Conservation (phyloP, 2,329 filamentous ascomycete species). For the Grosmannia clavigera region DNA sequence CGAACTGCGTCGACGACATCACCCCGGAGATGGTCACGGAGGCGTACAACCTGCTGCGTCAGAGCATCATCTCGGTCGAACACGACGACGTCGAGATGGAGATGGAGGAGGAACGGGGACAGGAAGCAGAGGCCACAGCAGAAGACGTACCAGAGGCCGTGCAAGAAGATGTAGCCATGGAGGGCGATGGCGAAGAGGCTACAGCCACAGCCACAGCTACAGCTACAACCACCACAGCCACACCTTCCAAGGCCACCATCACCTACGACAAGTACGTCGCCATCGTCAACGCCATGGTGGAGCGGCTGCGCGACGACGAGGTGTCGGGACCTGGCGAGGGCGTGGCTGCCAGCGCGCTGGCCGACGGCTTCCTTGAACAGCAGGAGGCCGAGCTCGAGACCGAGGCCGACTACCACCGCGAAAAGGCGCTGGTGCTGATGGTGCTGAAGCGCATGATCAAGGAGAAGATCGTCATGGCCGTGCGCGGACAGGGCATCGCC, state of each 20-base stretch:
- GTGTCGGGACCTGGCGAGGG: conserved; percentile 59
- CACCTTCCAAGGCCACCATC: conserved; percentile 54
- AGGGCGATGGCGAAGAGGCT: conserved; percentile 20
- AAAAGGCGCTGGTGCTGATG: conserved; percentile 63
- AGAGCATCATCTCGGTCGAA: conserved; percentile 95
- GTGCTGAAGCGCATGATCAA: conserved; percentile 94
- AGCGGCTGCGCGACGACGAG: conserved; percentile 76
- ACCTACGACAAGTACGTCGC: conserved; percentile 90
- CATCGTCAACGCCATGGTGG: conserved; percentile 78
- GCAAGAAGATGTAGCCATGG: neutral
- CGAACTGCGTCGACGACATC: conserved; percentile 89
- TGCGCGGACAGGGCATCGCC: conserved; percentile 48
- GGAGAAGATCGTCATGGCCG: conserved; percentile 82
- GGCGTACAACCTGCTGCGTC: conserved; percentile 78
- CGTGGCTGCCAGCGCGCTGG: conserved; percentile 67
- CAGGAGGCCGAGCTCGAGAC: conserved; percentile 70
- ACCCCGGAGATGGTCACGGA: conserved; percentile 76
- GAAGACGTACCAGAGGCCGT: conserved; percentile 23
- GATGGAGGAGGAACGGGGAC: conserved; percentile 39
- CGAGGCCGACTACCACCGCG: conserved; percentile 68
- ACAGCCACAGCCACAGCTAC: conserved; percentile 31
- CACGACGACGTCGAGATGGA: conserved; percentile 96
- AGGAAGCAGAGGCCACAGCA: conserved; percentile 36
- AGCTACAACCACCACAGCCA: conserved; percentile 31
- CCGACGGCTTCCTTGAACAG: conserved; percentile 87